A percentile compares a stretch with the other conserved stretches of the same genome.
Evolutionary conservation across 2,329 filamentous ascomycete genomes (phyloP).

Genomic region (Fusarium nanum): DNA sequence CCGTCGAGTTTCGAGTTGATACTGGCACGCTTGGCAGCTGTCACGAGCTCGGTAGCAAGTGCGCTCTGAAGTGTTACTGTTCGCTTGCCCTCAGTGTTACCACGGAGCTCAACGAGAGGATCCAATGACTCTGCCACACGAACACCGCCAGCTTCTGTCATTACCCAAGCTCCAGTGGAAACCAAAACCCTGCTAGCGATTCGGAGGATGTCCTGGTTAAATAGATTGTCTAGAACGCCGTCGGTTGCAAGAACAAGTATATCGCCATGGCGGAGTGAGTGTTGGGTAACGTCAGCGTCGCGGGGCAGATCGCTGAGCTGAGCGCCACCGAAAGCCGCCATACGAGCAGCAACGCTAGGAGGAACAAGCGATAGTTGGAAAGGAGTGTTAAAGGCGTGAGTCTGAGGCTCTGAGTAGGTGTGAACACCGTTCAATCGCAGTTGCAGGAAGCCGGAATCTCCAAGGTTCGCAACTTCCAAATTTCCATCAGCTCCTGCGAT

Average conservation of each 20-base stretch:
- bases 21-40: conserved; percentile 86
- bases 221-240: conserved; percentile 95
- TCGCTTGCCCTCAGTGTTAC: conserved; percentile 46
- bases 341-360: conserved; percentile 79
- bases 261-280: conserved; percentile 87
- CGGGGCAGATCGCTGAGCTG: conserved; percentile 85
- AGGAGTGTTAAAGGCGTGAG: conserved; percentile 97
- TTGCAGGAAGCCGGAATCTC: conserved; percentile 93
- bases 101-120: conserved; percentile 50
- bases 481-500: conserved; percentile 78
- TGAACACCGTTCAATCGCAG: conserved; percentile 88
- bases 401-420: conserved; percentile 85
- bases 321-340: conserved; percentile 83
- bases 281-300: conserved; percentile 83
- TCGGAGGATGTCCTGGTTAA: conserved; percentile 86
- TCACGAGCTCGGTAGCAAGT: conserved; percentile 82
- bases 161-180: conserved; percentile 77
- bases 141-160: conserved; percentile 68
- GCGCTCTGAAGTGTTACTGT: conserved; percentile 75
- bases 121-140: conserved; percentile 71
- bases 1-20: conserved; percentile 84
- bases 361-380: conserved; percentile 94
- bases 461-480: conserved; percentile 91
- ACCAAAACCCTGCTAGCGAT: conserved; percentile 84
- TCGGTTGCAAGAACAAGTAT: conserved; percentile 95